A percentile compares a stretch with the other conserved stretches of the same genome.
Conservation (phyloP, 441 rosid genomes). For the Pelargonium cotyledonis region DNA sequence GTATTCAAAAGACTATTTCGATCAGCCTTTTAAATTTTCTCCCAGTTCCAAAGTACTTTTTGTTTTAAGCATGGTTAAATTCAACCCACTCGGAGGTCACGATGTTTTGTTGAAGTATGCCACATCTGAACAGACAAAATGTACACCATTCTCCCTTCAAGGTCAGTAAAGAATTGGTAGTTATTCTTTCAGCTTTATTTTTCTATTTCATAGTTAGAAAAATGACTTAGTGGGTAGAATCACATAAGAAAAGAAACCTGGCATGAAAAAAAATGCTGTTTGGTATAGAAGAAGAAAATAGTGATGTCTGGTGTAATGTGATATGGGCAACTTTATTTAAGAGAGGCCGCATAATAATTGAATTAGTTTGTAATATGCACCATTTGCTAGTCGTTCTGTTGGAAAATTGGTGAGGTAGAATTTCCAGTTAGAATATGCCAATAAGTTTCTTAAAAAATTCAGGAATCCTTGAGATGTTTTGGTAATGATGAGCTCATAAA, state of each 20-base stretch:
- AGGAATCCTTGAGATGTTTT: not conserved
- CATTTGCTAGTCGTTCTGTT: not conserved
- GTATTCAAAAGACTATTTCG: conserved; percentile 2
- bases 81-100: conserved; percentile 24
- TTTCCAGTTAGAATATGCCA: not conserved
- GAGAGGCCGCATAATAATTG: not conserved
- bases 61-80: conserved; percentile 29
- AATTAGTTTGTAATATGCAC: not conserved
- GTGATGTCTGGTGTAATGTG: not conserved
- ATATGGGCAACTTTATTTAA: not conserved
- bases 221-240: not conserved
- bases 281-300: not conserved
- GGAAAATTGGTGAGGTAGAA: not conserved
- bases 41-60: conserved; percentile 9
- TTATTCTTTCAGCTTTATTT: not conserved
- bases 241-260: not conserved
- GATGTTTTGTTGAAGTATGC: conserved; percentile 14
- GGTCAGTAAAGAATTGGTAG: conserved; percentile 19
- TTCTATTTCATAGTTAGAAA: not conserved
- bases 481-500: too few species aligned
- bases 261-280: not conserved
- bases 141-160: conserved; percentile 21
- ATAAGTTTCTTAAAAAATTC: not conserved
- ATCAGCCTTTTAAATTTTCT: conserved; percentile 14
- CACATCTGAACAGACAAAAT: conserved; percentile 19